Conservation (phyloP, 768 basidiomycete genomes). For the Tricholoma hemisulphureum region DNA sequence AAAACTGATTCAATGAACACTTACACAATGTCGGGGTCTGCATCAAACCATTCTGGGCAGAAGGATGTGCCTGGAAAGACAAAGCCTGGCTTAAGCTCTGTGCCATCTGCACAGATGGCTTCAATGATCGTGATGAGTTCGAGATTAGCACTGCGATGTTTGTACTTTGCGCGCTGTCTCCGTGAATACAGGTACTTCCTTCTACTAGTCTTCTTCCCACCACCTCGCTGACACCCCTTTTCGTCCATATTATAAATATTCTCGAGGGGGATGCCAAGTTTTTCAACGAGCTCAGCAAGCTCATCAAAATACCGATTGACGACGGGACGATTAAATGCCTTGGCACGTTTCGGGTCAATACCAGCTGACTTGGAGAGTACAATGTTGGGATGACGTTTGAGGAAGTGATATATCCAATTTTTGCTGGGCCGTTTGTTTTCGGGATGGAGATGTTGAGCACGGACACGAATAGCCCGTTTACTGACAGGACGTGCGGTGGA, state of each 20-base stretch:
- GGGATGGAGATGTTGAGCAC: neutral
- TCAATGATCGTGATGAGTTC: constrained; percentile 43
- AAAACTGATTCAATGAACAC: constrained; percentile 6
- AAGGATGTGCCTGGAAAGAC: constrained; percentile 28
- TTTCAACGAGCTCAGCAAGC: constrained; percentile 15
- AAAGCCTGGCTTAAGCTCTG: no score
- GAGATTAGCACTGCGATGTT: constrained; percentile 32
- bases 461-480: neutral
- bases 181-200: no score
- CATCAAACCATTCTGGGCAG: constrained; percentile 24
- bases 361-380: constrained; percentile 23
- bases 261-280: constrained; percentile 27
- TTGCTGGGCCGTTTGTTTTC: neutral
- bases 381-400: constrained; percentile 22
- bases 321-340: constrained; percentile 30
- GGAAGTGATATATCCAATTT: constrained; percentile 20
- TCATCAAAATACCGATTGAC: constrained; percentile 28
- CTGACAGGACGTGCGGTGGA: neutral
- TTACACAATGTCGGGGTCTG: constrained; percentile 18
- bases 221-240: constrained; percentile 31
- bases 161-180: no score
- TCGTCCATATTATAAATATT: constrained; percentile 37
- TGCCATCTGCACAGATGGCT: no score
- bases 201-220: no score
- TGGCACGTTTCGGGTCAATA: constrained; percentile 33